Percentiles rank a stretch among this genome's conserved stretches.
phyloP scores from a whole-genome alignment of 805 yeast genomes.

The Pichia thaimueangensis region DNA sequence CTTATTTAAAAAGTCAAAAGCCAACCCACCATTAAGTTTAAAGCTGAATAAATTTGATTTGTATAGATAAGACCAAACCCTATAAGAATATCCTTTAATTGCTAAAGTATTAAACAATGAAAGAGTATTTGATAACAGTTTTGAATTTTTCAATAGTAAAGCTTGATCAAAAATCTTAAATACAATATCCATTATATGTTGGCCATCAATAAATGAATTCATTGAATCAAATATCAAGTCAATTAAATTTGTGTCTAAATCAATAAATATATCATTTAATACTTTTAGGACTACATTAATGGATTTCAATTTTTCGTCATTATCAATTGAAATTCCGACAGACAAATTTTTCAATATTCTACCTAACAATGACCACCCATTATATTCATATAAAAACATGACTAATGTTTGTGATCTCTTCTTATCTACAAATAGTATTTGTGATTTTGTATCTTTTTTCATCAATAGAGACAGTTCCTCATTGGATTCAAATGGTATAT shows the following conservation, averaged over 20 bases:
- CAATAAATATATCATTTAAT: constrained; percentile 40
- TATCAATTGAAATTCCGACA: constrained; percentile 30
- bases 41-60: constrained; percentile 60
- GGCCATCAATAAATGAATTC: constrained; percentile 31
- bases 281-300: constrained; percentile 46
- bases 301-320: constrained; percentile 34
- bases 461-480: constrained; percentile 41
- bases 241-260: constrained; percentile 29
- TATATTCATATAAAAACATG: constrained; percentile 64
- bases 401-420: constrained; percentile 32
- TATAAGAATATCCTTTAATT: constrained; percentile 44
- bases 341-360: constrained; percentile 63
- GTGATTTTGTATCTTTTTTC: constrained; percentile 59
- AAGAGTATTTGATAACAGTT: constrained; percentile 39
- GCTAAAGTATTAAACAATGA: constrained; percentile 43
- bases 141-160: constrained; percentile 46
- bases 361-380: constrained; percentile 86
- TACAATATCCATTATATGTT: constrained; percentile 44
- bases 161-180: constrained; percentile 65
- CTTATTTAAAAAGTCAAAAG: constrained; percentile 57
- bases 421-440: constrained; percentile 20
- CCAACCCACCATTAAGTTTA: constrained; percentile 59
- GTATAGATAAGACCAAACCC: constrained; percentile 75
- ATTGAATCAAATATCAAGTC: constrained; percentile 27
- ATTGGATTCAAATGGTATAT: constrained; percentile 44